Evolutionary conservation across 805 yeast genomes (phyloP), one percentile per base, ranked within the genome.

Genomic region (Candida ascalaphidarum): DNA sequence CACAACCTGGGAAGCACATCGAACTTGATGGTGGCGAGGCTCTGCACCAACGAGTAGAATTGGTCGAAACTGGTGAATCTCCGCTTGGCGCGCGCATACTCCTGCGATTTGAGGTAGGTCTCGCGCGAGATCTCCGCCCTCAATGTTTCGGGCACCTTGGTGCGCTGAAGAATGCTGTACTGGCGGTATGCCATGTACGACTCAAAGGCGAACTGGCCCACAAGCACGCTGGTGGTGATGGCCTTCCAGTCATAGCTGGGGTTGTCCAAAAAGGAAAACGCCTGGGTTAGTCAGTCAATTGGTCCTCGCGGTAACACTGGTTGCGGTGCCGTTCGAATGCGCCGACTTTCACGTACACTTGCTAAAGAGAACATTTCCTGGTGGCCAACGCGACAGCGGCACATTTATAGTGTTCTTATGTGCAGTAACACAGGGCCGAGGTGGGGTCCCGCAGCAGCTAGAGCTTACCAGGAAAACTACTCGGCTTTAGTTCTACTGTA

Each of bases 181-280:
- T 92, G 97, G 44, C 96, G 78, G 39, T 66, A 70, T 26, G 76
- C 71, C 29, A 92, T 61, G 48, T 78, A 79, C 4, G 80, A 66
- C 41, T 84, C 92, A 50, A 86, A 86, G 3, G 67, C 54, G 46
- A 70, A 85, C 48, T 85, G 81, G 18, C 81, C 82, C 11, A 79
- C 61, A 4, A 94, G 69, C 46, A 85, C 75, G 2, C 86, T 82
- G 25, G 81, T 51, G 26, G 89, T 72, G 24, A 88, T 61, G 9
- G 66, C 44, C 48, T 84, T 85, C 96, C 96, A 92, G 36, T 85
- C 71, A 44, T 84, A 71, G 11, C 67, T 65, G 3, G 92, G 78
- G 27, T 57, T 61, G 48, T 85, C 95, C 34, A 80, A 58, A 19
- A 70, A 53, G 3, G 65, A 46, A 34, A 77, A 70, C 9, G 75